Conservation (phyloP, 371 early-diverging fungal genomes). For the Massospora cicadina region DNA sequence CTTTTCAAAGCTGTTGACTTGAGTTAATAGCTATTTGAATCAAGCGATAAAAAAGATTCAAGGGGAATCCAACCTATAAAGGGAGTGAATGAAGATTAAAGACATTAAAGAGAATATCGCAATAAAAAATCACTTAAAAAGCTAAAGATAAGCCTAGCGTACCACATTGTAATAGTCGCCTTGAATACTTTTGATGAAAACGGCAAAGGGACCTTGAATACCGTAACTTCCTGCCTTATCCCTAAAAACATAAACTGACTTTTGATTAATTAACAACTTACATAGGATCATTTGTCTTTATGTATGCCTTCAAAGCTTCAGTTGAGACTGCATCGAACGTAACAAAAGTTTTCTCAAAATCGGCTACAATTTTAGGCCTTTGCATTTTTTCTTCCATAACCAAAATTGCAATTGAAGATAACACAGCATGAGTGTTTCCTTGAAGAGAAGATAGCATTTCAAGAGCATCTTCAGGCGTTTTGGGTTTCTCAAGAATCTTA, state of each 20-base stretch:
- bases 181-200: constrained; percentile 52
- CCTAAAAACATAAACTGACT: constrained; percentile 11
- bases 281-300: constrained; percentile 42
- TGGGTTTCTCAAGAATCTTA: constrained; percentile 39
- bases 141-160: not conserved
- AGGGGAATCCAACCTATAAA: not conserved
- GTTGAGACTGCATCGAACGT: constrained; percentile 22
- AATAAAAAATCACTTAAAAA: no score
- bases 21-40: no score
- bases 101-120: no score
- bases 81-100: not conserved
- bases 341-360: constrained; percentile 13
- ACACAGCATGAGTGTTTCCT: constrained; percentile 35
- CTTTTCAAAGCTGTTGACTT: no score
- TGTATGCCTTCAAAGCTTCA: constrained; percentile 42
- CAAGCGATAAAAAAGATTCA: not conserved
- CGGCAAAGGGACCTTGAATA: constrained; percentile 52
- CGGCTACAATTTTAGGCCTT: not conserved
- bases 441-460: constrained; percentile 31
- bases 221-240: constrained; percentile 83
- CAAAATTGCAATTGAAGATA: constrained; percentile 42
- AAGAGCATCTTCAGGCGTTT: constrained; percentile 27
- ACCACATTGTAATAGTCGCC: constrained; percentile 23
- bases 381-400: constrained; percentile 12
- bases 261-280: constrained; percentile 12